Evolutionary conservation across 2,329 filamentous ascomycete genomes (phyloP).

Genomic region (Lomentospora prolificans): DNA sequence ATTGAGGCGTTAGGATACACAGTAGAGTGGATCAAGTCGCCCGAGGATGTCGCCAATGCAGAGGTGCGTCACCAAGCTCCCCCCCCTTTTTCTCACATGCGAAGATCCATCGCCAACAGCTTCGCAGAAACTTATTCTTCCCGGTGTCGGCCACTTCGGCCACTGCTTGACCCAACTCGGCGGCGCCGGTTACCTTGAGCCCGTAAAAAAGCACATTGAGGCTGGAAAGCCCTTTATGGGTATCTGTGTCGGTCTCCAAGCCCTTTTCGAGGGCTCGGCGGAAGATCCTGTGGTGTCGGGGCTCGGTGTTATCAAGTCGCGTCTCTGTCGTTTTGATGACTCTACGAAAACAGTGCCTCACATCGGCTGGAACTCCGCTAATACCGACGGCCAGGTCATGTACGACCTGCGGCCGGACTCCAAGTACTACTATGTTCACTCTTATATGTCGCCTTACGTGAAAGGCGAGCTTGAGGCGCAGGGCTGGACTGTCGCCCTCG

Average conservation of each 20-base stretch:
- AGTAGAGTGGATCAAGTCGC: conserved; percentile 83
- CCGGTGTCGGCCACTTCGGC: conserved; percentile 94
- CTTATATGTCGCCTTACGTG: conserved; percentile 73
- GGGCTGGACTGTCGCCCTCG: conserved; percentile 90
- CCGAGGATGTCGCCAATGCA: conserved; percentile 73
- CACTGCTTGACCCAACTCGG: conserved; percentile 84
- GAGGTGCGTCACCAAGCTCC: conserved; percentile 49
- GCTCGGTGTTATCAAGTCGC: conserved; percentile 62
- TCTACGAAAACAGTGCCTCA: conserved; percentile 84
- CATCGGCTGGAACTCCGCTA: conserved; percentile 96
- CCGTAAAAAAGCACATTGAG: conserved; percentile 72
- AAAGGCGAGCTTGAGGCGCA: conserved; percentile 64
- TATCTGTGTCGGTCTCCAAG: conserved; percentile 91
- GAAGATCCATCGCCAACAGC: conserved; percentile 12
- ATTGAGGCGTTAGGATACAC: conserved; percentile 92
- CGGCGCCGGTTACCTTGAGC: conserved; percentile 72
- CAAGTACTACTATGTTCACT: conserved; percentile 99
- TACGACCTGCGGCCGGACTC: conserved; percentile 72
- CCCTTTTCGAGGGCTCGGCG: conserved; percentile 74
- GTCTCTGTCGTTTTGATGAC: conserved; percentile 68
- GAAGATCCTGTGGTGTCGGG: conserved; percentile 67
- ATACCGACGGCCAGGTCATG: conserved; percentile 46
- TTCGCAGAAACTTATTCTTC: conserved; percentile 77
- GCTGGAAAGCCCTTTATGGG: conserved; percentile 97
- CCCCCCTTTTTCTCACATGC: not conserved